A percentile compares a stretch with the other conserved stretches of the same genome.
Conservation (phyloP, 352 stramenopile genomes). For the Globisporangium perplexum region DNA sequence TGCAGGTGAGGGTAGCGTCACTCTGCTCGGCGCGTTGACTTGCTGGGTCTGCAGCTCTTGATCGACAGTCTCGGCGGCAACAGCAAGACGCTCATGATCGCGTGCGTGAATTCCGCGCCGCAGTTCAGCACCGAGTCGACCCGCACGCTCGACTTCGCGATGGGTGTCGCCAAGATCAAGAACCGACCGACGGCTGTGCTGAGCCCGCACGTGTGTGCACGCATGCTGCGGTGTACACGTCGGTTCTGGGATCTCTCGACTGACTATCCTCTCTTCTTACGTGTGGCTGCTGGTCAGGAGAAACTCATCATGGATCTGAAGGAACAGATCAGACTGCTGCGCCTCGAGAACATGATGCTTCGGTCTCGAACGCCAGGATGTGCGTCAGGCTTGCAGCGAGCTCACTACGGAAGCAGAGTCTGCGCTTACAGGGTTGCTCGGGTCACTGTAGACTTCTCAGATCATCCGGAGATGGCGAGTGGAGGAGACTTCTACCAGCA, state of each 20-base stretch:
- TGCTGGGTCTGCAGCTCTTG: conserved; percentile 26
- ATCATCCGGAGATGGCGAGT: conserved; percentile 21
- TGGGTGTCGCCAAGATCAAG: conserved; percentile 78
- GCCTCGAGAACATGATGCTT: conserved; percentile 69
- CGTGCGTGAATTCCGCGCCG: conserved; percentile 55
- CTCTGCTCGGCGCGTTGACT: too few relatives aligned
- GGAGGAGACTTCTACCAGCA: conserved; percentile 1
- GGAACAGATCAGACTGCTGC: conserved; percentile 59
- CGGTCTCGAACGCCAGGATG: conserved; percentile 57
- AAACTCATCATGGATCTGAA: conserved; percentile 66
- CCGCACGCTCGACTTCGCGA: conserved; percentile 71
- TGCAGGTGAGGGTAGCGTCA: too few relatives aligned
- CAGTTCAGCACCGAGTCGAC: conserved; percentile 58
- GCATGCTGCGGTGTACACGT: not conserved
- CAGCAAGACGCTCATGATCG: conserved; percentile 77
- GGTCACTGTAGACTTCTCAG: conserved; percentile 30
- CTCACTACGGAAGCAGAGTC: not conserved
- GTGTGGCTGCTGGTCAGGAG: conserved; percentile 23
- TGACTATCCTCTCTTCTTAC: not conserved
- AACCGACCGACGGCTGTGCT: conserved; percentile 59
- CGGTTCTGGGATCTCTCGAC: not conserved
- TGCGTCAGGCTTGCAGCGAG: conserved; percentile 13
- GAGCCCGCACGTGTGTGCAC: conserved; percentile 54
- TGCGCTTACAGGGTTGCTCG: too few relatives aligned
- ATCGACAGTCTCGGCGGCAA: conserved; percentile 67